A percentile compares a stretch with the other conserved stretches of the same genome.
phyloP scores from a whole-genome alignment of 345 rosid genomes.

The Isatis tinctoria region DNA sequence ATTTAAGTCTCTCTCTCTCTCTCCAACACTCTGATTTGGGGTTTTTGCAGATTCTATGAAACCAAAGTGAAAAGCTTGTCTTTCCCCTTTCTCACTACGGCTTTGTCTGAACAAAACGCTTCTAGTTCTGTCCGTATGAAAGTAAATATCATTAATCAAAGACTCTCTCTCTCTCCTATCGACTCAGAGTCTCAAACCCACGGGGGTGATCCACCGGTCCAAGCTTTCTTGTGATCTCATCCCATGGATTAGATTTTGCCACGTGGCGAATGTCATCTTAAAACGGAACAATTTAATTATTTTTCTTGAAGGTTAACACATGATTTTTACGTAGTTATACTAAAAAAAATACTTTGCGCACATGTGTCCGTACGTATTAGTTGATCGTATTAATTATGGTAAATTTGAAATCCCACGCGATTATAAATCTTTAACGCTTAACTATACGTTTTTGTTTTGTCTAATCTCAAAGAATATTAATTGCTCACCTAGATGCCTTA shows the following conservation, averaged over 20 bases:
- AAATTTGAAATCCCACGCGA: constrained; percentile 2
- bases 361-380: constrained; percentile 33
- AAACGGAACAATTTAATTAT: neutral
- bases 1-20: constrained; percentile 33
- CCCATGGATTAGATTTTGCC: constrained; percentile 17
- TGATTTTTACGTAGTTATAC: neutral
- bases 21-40: constrained; percentile 19
- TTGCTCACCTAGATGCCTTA: constrained; percentile 21
- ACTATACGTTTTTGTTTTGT: neutral
- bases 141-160: constrained; percentile 17
- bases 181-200: constrained; percentile 29
- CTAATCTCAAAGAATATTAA: constrained; percentile 18
- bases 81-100: constrained; percentile 29
- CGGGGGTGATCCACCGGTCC: constrained; percentile 26
- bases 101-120: constrained; percentile 30
- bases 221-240: constrained; percentile 16
- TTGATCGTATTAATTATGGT: neutral
- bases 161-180: constrained; percentile 15
- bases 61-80: constrained; percentile 32
- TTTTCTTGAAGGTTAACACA: constrained; percentile 7
- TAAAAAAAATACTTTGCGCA: neutral
- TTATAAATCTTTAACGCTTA: neutral
- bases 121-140: constrained; percentile 31
- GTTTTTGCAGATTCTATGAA: constrained; percentile 28
- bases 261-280: constrained; percentile 12